Conservation (phyloP, 148 eudicot species). For the Rhododendron kiyosumense region DNA sequence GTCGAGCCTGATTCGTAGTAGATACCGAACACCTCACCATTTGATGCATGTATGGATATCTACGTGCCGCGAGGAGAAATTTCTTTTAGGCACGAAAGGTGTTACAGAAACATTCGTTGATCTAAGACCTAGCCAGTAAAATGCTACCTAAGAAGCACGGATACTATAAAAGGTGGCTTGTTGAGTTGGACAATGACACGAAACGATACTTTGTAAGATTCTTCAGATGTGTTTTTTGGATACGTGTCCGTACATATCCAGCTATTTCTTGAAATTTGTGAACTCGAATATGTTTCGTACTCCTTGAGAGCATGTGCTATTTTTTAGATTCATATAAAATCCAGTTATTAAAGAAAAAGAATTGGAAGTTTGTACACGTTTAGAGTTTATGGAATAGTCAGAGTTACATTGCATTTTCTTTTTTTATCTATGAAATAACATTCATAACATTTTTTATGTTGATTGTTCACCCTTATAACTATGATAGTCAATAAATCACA, state of each 20-base stretch:
- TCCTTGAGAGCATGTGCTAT: not conserved
- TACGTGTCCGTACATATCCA: not conserved
- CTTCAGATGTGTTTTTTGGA: not conserved
- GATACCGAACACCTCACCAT: not conserved
- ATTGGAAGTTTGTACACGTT: not conserved
- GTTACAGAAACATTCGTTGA: not conserved
- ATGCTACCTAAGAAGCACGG: not conserved
- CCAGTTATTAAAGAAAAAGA: not conserved
- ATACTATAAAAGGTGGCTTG: not conserved
- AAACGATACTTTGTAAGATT: not conserved
- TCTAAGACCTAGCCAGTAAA: not conserved
- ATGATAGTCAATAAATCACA: no score
- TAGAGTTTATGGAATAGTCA: not conserved
- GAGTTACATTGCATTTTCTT: not conserved
- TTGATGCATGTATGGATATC: not conserved
- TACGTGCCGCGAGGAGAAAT: not conserved
- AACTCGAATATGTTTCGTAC: not conserved
- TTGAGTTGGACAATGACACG: not conserved
- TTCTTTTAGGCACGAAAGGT: not conserved
- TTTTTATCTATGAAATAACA: no score
- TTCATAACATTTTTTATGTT: no score
- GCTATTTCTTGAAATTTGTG: not conserved
- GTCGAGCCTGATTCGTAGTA: not conserved
- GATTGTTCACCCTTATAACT: not conserved
- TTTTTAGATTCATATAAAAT: not conserved